Base-by-base conservation (phyloP, 495 filamentous ascomycete genomes). In the Ascobolus immersus region DNA sequence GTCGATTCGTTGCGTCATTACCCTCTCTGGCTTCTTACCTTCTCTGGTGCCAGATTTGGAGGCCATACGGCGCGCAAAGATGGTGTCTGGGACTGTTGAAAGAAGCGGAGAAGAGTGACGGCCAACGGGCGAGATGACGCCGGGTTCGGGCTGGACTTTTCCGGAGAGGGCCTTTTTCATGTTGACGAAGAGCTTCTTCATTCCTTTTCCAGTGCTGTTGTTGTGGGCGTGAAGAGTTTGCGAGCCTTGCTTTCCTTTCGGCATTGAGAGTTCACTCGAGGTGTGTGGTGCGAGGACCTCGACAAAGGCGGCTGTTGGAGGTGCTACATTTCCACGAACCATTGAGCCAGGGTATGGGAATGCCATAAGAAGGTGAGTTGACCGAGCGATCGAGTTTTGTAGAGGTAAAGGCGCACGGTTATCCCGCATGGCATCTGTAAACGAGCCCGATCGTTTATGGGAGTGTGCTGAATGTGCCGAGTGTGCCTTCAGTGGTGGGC, bases 391-490 rank as follows among this genome's bases (percentile, higher is more conserved):
- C 4, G 46, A 44, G 27, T 51, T 51, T 5, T 41, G 46, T 19
- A 49, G 33, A 9, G 47, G 46, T 19, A 50, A 25, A 13, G 46
- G 47, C 17, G 49, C 39, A n/a, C 73, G 58, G 34, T 65, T 61
- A 48, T 91, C 81, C 46, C 81, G 63, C 36, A 84, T 58, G 3
- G 86, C 90, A 49, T 96, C 86, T 1, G 75, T 79, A 38, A 91
- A 77, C 47, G 73, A 77, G 11, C 68, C 72, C 41, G 71, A 74
- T 31, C 73, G 61, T 49, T 75, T 74, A n/a, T n/a, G n/a, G n/a
- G n/a, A n/a, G 48, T 77, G 73, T 8, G 57, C 51, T 21, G 43
- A 33, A 7, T 39, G 29, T 27, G 11, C 9, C 35, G 41, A 32
- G 29, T 15, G 28, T 45, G 40, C n/a, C n/a, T n/a, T n/a, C n/a